Conservation (phyloP, 2,329 filamentous ascomycete genomes). For the Amesomyces nigricolor region DNA sequence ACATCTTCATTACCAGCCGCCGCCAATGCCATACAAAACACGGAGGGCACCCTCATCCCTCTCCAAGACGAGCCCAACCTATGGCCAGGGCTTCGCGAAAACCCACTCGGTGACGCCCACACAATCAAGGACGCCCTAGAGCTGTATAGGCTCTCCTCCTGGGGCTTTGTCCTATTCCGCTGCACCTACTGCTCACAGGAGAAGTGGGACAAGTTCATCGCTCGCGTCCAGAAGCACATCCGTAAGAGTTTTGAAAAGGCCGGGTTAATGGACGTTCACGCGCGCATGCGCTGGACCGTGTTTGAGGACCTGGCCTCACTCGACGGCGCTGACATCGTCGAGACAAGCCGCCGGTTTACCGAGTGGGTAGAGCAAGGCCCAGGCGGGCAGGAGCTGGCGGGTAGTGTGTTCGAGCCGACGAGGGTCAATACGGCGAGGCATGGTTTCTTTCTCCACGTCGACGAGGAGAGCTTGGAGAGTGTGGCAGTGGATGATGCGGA, state of each 20-base stretch:
- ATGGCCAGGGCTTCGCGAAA: too few species aligned
- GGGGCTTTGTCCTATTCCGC: slow-evolving; percentile 11
- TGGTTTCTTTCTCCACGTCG: slow-evolving; percentile 3
- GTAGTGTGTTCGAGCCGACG: neutral
- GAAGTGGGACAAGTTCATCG: slow-evolving; percentile 12
- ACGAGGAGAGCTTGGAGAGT: slow-evolving; percentile 14
- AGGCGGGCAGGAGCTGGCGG: neutral
- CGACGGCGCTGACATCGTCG: slow-evolving; percentile 1
- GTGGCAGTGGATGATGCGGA: neutral
- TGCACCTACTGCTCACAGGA: slow-evolving; percentile 11
- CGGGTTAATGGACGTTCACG: neutral
- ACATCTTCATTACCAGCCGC: neutral
- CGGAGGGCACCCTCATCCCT: neutral
- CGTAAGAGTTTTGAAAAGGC: slow-evolving; percentile 4
- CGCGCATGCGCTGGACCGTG: slow-evolving; percentile 6
- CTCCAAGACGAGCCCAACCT: neutral
- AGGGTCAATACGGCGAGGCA: neutral
- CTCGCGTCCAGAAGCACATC: neutral
- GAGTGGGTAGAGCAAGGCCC: neutral
- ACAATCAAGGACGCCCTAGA: neutral
- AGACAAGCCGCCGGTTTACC: slow-evolving; percentile 1
- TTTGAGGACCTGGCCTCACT: slow-evolving; percentile 1
- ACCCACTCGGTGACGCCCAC: neutral
- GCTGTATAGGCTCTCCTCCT: neutral
- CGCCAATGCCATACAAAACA: neutral